phyloP scores from a whole-genome alignment of 2,329 filamentous ascomycete species.

The Monilinia fructigena region DNA sequence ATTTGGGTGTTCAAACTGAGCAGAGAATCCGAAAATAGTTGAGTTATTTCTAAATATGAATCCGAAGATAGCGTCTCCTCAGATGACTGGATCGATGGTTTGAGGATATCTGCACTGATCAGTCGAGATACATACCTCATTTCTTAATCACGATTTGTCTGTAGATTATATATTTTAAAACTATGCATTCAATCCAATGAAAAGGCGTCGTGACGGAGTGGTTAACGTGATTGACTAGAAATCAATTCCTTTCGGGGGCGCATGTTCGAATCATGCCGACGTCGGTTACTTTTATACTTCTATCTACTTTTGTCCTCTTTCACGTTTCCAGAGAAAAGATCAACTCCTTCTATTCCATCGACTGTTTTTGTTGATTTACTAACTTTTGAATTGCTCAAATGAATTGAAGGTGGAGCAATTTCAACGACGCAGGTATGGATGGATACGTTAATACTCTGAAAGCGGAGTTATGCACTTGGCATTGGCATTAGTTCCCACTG shows the following conservation, averaged over 20 bases:
- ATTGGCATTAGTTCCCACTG: too few relatives aligned
- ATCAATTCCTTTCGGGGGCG: conserved; percentile 21
- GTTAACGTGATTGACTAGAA: conserved; percentile 22
- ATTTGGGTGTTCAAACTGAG: background rate
- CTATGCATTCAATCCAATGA: rapidly evolving
- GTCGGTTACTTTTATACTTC: background rate
- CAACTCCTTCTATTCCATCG: background rate
- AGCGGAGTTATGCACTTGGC: background rate
- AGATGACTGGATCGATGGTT: background rate
- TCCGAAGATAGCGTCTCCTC: background rate
- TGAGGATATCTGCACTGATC: background rate
- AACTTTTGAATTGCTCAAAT: background rate
- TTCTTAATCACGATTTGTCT: background rate
- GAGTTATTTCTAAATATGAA: background rate
- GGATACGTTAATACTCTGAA: background rate
- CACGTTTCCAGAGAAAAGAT: background rate
- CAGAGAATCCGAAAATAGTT: background rate
- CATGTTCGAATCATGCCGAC: conserved; percentile 22
- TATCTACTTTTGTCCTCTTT: background rate
- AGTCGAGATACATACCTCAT: background rate
- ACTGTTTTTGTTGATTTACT: background rate
- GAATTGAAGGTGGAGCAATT: background rate
- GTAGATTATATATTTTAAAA: background rate
- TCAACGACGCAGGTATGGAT: background rate
- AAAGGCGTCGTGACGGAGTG: conserved; percentile 17